These are phyloP conservation scores for Microsporum canis DNA, from an alignment of 2,329 filamentous ascomycete genomes.

Conservation along the genomic window DNA sequence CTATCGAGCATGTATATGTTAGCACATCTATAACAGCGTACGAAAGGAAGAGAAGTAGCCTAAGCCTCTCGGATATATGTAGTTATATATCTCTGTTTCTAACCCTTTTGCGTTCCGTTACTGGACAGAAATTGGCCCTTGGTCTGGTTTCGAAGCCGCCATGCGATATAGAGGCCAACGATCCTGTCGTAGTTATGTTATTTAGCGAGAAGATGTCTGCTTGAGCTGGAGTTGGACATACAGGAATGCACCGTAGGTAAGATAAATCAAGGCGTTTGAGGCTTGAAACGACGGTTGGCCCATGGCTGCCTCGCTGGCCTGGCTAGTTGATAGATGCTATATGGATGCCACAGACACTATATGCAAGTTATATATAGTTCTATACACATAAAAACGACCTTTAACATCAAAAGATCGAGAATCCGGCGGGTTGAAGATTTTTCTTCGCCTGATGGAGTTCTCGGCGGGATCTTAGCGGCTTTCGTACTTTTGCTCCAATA, in stretches of 20 bases:
- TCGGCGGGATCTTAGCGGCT: too few species aligned
- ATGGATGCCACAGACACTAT: neutral
- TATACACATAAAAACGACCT: too few species aligned
- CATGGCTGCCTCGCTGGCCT: slow-evolving; percentile 41
- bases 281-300: slow-evolving; percentile 62
- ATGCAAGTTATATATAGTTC: too few species aligned
- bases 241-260: slow-evolving; percentile 69
- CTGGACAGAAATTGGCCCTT: slow-evolving; percentile 62
- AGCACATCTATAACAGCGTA: neutral
- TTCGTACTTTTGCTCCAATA: too few species aligned
- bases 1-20: slow-evolving; percentile 33
- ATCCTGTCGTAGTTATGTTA: slow-evolving; percentile 37
- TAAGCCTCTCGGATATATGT: neutral
- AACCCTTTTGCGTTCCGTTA: slow-evolving; percentile 76
- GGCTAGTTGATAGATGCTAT: neutral
- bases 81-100: slow-evolving; percentile 26
- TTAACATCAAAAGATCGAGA: too few species aligned
- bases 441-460: too few species aligned
- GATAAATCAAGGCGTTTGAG: slow-evolving; percentile 73
- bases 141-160: slow-evolving; percentile 48
- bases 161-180: slow-evolving; percentile 50
- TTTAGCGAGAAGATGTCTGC: neutral
- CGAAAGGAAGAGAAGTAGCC: neutral
- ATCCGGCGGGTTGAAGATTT: too few species aligned
- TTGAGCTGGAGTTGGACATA: slow-evolving; percentile 34